Evolutionary conservation across 2,329 filamentous ascomycete genomes (phyloP).

Genomic region (Phoma sp.): DNA sequence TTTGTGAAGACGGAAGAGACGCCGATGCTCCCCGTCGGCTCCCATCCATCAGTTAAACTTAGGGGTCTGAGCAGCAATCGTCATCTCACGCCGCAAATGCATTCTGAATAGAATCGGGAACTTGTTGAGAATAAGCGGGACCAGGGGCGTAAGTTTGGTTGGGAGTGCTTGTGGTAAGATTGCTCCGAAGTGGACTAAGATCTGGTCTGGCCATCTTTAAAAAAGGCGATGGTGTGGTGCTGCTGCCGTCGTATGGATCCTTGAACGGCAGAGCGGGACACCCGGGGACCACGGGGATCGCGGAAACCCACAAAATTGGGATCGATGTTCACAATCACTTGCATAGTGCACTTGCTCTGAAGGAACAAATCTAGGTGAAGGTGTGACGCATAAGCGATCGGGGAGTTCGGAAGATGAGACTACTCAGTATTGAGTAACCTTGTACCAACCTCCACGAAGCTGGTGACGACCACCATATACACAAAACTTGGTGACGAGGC

Average conservation of each 20-base stretch:
- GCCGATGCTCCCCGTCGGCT: constrained; percentile 1
- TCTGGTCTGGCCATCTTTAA: constrained; percentile 20
- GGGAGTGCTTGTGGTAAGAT: constrained; percentile 13
- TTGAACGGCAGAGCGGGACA: constrained; percentile 16
- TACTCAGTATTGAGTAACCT: constrained; percentile 12
- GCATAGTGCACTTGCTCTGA: constrained; percentile 3
- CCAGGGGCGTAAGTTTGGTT: constrained; percentile 12
- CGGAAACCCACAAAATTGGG: constrained; percentile 23
- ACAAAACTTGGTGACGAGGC: constrained; percentile 12
- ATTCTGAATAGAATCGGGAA: constrained; percentile 23
- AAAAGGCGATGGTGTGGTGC: constrained; percentile 21
- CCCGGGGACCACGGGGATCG: constrained; percentile 29
- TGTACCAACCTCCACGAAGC: background rate
- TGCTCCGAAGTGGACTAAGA: constrained; percentile 14
- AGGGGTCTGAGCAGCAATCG: background rate
- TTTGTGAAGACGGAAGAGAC: constrained; percentile 1
- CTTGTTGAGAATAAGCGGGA: constrained; percentile 20
- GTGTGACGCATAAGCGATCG: constrained; percentile 18
- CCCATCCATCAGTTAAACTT: background rate
- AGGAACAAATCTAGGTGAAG: constrained; percentile 6
- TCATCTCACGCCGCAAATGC: constrained; percentile 14
- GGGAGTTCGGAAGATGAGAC: constrained; percentile 21
- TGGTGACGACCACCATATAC: constrained; percentile 1
- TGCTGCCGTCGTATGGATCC: constrained; percentile 25
- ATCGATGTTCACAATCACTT: constrained; percentile 11